phyloP scores from a whole-genome alignment of 208 protist species.

The Wallacemonas sp. region DNA sequence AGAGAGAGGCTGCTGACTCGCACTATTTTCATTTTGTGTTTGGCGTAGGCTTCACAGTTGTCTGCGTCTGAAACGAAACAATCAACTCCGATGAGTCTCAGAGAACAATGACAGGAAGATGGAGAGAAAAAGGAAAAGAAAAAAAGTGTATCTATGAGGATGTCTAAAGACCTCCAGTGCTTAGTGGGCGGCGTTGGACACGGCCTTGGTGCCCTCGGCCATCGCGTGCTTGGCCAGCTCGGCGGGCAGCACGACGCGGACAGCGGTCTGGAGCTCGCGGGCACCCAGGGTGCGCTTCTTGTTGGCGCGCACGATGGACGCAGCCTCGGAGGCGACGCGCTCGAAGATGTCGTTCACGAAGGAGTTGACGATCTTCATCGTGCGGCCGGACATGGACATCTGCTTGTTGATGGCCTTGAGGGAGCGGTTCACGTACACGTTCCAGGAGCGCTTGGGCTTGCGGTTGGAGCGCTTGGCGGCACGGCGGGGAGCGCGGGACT shows the following conservation, averaged over 20 bases:
- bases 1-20: too few relatives aligned
- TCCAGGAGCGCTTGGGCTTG: constrained; percentile 80
- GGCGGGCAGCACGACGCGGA: constrained; percentile 96
- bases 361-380: constrained; percentile 98
- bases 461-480: constrained; percentile 57
- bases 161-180: neutral
- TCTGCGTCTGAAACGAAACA: too few relatives aligned
- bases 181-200: constrained; percentile 83
- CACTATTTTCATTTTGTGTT: too few relatives aligned
- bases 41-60: too few relatives aligned
- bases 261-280: constrained; percentile 96
- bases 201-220: constrained; percentile 98
- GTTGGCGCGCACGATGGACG: constrained; percentile 93
- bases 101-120: neutral
- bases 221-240: constrained; percentile 99
- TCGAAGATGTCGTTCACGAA: constrained; percentile 98
- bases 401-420: constrained; percentile 96
- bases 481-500: constrained; percentile 30
- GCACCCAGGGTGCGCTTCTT: constrained; percentile 95
- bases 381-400: constrained; percentile 95
- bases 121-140: neutral
- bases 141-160: neutral
- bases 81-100: too few relatives aligned
- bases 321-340: constrained; percentile 94
- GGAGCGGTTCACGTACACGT: constrained; percentile 90